Evolutionary conservation across 2,329 filamentous ascomycete genomes (phyloP).

Genomic region (Ophiocordyceps unilateralis): DNA sequence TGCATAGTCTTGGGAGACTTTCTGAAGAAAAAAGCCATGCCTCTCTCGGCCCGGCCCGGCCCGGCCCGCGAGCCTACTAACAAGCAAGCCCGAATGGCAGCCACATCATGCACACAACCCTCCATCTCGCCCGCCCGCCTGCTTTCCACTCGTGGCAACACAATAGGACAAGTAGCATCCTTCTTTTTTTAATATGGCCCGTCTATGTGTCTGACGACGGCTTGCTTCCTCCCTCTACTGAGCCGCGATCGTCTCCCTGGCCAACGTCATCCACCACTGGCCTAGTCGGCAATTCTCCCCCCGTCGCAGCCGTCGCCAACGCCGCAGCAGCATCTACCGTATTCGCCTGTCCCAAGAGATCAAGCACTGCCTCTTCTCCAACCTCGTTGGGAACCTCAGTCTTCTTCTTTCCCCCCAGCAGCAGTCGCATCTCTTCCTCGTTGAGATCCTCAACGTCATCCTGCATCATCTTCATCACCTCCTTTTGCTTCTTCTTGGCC

Average conservation of each 20-base stretch:
- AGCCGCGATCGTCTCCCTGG: not conserved
- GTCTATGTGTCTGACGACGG: no score
- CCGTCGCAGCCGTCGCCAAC: not conserved
- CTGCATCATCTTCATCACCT: constrained; percentile 19
- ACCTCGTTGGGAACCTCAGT: constrained; percentile 9
- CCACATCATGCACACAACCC: no score
- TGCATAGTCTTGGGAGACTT: no score
- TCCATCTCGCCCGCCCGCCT: no score
- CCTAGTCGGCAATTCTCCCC: not conserved
- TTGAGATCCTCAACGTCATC: constrained; percentile 17
- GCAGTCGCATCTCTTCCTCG: constrained; percentile 19
- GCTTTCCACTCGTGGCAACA: no score
- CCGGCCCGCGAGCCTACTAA: no score
- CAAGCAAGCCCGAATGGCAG: no score
- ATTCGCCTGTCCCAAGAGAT: constrained; percentile 10
- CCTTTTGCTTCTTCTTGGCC: constrained; percentile 14
- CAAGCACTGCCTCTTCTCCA: constrained; percentile 19
- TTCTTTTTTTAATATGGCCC: no score
- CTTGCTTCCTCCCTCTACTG: not conserved
- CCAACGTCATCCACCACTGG: not conserved
- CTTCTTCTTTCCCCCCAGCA: constrained; percentile 6
- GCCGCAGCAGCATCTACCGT: no score
- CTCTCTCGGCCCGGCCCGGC: no score
- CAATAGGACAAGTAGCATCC: no score
- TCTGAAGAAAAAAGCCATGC: no score